phyloP scores from a whole-genome alignment of 2,329 filamentous ascomycete genomes.

The Botrytis cinerea region DNA sequence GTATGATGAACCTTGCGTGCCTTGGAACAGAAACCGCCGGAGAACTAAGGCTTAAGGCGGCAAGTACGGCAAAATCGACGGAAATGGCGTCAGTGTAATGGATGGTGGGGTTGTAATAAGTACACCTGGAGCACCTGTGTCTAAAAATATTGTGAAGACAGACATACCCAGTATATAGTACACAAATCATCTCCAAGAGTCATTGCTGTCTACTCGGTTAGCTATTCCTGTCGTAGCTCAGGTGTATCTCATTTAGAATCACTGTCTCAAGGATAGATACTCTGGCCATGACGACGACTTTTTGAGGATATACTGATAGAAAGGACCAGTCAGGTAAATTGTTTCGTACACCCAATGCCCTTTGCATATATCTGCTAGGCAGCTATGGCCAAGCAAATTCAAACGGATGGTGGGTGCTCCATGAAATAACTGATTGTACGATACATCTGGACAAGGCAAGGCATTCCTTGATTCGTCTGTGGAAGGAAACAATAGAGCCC shows the following conservation, averaged over 20 bases:
- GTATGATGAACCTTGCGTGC: neutral
- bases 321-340: neutral
- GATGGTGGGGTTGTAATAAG: neutral
- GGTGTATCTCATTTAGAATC: too few species aligned
- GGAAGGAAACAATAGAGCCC: neutral
- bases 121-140: neutral
- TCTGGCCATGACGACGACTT: neutral
- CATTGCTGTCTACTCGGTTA: too few species aligned
- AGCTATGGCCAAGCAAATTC: neutral
- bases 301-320: neutral
- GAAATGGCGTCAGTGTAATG: slow-evolving; percentile 12
- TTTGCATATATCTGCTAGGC: neutral
- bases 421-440: neutral
- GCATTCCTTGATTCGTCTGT: neutral
- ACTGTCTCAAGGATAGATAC: neutral
- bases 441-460: neutral
- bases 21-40: neutral
- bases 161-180: neutral
- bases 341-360: neutral
- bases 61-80: slow-evolving; percentile 2
- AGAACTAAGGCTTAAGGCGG: slow-evolving; percentile 3
- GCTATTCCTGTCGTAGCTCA: too few species aligned
- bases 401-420: neutral
- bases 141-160: neutral
- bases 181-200: too few species aligned